Evolutionary conservation across 805 yeast genomes (phyloP), one percentile per base, ranked within the genome.

Genomic region (Cyberlindnera saturnus): DNA sequence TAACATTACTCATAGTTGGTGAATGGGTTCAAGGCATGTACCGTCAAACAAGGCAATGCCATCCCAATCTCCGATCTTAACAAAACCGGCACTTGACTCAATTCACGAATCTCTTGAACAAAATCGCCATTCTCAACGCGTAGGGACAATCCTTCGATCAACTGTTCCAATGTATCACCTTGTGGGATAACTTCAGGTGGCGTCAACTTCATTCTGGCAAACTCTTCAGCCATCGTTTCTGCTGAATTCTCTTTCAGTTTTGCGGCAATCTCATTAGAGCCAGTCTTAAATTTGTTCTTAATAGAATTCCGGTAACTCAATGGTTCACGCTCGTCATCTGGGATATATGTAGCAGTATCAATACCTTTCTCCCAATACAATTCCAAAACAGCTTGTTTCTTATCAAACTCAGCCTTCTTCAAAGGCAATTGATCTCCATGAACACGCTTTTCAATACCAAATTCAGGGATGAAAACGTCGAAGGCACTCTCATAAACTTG

Each of bases 351-450:
- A 0, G 96, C 96, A 18, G 96, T 77, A 62, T 91, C 97, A 42
- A 85, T 77, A n/a, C 90, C 91, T 41, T 78, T 79, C 62, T 88
- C 95, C 99, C 99, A 91, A 59, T 77, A 88, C 39, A 91, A 69
- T 60, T 91, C 96, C 56, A 91, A 71, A 9, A 79, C 65, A 36
- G 87, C 74, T 34, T 74, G 67, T 15, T 60, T 56, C 59, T 82
- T 85, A 61, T 86, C 90, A 61, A 85, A 93, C 62, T 93, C 98
- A 5, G 97, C 98, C 63, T 89, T 90, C 19, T 78, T 78, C 49
- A 91, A 70, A 10, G 98, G 98, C 43, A 93, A 70, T 65, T 93
- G 98, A 65, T 93, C 99, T 23, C 98, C 97, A 59, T 93, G 99
- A 18, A 90, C 96, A 57, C 97, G 75, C 64, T 90, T 90, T 61